Evolutionary conservation across 1,284 basidiomycete genomes (phyloP).

Genomic region (Dichomitus squalens): DNA sequence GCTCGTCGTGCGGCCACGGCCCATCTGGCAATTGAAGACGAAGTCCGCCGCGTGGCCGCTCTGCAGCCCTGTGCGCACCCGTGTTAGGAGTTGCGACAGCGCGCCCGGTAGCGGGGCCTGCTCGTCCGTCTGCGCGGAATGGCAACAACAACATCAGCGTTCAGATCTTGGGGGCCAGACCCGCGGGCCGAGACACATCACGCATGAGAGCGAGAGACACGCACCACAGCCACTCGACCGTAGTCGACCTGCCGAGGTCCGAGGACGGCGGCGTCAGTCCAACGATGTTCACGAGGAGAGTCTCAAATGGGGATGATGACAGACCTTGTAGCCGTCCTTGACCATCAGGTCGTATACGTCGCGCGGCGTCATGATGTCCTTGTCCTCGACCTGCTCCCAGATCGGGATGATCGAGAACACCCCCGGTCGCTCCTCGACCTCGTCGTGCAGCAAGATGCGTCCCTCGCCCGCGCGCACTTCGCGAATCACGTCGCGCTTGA

Average conservation of each 20-base stretch:
- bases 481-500: conserved; percentile 88
- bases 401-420: conserved; percentile 86
- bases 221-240: conserved; percentile 82
- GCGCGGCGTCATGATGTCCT: conserved; percentile 92
- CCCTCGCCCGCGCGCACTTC: conserved; percentile 80
- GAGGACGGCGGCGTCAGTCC: conserved; percentile 2
- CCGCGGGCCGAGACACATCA: too few relatives aligned
- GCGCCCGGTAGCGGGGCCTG: conserved; percentile 92
- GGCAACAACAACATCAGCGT: conserved; percentile 11
- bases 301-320: conserved; percentile 16
- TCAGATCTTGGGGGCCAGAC: neutral
- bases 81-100: conserved; percentile 75
- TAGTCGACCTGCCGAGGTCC: conserved; percentile 73
- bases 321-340: conserved; percentile 77
- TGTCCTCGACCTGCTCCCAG: conserved; percentile 85
- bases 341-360: conserved; percentile 80
- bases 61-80: conserved; percentile 59
- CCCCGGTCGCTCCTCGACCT: conserved; percentile 92
- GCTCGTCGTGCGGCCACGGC: conserved; percentile 83
- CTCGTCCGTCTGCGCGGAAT: conserved; percentile 82
- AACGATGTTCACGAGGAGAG: neutral
- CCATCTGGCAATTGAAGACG: conserved; percentile 89
- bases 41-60: conserved; percentile 74
- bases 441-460: conserved; percentile 91
- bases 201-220: conserved; percentile 30